Percentiles rank a stretch among this genome's conserved stretches.
These are phyloP conservation scores for Cyclotella kingstonii DNA, from an alignment of 108 stramenopile species.

Conservation along the genomic window DNA sequence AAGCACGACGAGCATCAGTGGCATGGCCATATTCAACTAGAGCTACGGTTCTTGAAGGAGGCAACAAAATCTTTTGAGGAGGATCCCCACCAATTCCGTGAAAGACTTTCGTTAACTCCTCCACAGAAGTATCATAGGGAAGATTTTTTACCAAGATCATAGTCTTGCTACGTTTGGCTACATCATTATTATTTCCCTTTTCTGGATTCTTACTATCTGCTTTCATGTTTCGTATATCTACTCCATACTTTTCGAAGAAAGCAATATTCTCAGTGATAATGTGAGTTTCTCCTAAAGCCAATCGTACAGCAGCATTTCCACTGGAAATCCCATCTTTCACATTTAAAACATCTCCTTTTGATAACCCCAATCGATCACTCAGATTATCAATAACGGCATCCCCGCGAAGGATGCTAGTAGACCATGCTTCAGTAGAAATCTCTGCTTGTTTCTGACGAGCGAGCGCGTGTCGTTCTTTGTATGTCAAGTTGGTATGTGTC, in stretches of 20 bases:
- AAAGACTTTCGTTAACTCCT: slow-evolving; percentile 89
- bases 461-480: slow-evolving; percentile 89
- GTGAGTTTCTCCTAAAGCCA: slow-evolving; percentile 95
- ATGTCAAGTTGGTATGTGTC: slow-evolving; percentile 49
- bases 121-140: slow-evolving; percentile 80
- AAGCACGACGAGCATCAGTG: slow-evolving; percentile 88
- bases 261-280: slow-evolving; percentile 91
- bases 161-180: slow-evolving; percentile 70
- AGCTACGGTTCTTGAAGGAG: slow-evolving; percentile 88
- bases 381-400: slow-evolving; percentile 96
- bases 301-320: slow-evolving; percentile 89
- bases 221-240: slow-evolving; percentile 87
- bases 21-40: slow-evolving; percentile 89
- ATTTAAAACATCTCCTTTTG: slow-evolving; percentile 90
- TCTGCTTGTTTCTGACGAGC: slow-evolving; percentile 82
- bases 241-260: slow-evolving; percentile 87
- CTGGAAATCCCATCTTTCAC: slow-evolving; percentile 84
- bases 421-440: slow-evolving; percentile 76
- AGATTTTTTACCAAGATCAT: slow-evolving; percentile 96
- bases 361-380: slow-evolving; percentile 82
- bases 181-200: slow-evolving; percentile 10
- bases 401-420: slow-evolving; percentile 90
- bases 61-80: slow-evolving; percentile 70
- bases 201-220: slow-evolving; percentile 35
- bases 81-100: slow-evolving; percentile 66